Conservation (phyloP, 352 stramenopile genomes). For the Aphanomyces invadans region DNA sequence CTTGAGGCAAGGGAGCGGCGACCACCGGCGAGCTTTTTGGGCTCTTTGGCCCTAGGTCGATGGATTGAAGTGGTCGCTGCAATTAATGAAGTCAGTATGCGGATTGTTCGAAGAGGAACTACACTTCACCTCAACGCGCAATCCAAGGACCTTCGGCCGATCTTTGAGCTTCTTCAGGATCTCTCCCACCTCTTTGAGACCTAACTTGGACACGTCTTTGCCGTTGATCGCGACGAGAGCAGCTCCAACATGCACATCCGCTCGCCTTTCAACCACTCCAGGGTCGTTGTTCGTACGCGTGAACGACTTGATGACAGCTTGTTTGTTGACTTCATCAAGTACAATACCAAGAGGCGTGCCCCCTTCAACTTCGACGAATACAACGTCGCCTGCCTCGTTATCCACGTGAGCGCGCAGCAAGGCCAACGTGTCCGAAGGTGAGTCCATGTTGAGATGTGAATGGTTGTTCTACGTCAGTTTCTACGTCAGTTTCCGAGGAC, state of each 20-base stretch:
- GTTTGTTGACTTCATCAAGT: slow-evolving; percentile 40
- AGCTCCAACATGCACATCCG: slow-evolving; percentile 34
- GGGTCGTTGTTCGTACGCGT: slow-evolving; percentile 38
- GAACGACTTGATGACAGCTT: slow-evolving; percentile 60
- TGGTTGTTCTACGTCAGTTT: background rate
- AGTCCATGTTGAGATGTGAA: background rate
- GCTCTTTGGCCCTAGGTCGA: slow-evolving; percentile 3
- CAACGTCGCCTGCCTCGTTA: slow-evolving; percentile 19
- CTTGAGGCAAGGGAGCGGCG: background rate
- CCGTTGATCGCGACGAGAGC: slow-evolving; percentile 55
- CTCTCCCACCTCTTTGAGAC: slow-evolving; percentile 44
- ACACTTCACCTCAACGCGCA: slow-evolving; percentile 3
- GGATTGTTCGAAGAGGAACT: background rate
- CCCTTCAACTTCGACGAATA: slow-evolving; percentile 37
- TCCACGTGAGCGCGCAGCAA: slow-evolving; percentile 6
- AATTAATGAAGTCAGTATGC: background rate
- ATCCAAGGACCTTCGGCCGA: slow-evolving; percentile 16
- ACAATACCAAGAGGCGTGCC: slow-evolving; percentile 56
- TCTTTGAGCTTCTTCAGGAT: slow-evolving; percentile 39
- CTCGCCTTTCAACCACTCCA: slow-evolving; percentile 42
- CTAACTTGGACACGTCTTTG: slow-evolving; percentile 43
- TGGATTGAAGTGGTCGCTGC: background rate
- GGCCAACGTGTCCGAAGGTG: slow-evolving; percentile 15
- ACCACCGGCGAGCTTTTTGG: background rate
- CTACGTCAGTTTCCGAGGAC: background rate